Base-by-base conservation (phyloP, 179 eudicot genomes). In the Silene vulgaris region DNA sequence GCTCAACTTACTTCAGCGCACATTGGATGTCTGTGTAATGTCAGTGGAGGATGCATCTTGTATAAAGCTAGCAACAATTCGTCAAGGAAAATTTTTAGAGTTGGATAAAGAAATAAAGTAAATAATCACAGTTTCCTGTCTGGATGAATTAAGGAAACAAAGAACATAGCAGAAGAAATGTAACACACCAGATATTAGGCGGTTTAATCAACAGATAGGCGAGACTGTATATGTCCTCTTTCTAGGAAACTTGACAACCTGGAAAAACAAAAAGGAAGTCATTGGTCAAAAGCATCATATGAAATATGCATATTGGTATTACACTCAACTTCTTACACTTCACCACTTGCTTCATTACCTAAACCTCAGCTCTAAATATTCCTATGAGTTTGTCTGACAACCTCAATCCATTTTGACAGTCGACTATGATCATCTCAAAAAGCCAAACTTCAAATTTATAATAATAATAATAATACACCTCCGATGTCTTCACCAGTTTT, bases 1-100 rank as follows among this genome's bases (percentile, higher is more conserved):
- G 17, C 60, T 73, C 26, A 77, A 82, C 89, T 89, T 83, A 89
- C 93, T 78, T 89, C 90, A 75, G 83, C 93, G 71, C 93, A 89
- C 90, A 89, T 84, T 30, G 93, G 93, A 76, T 89, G 93, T 82
- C 88, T 78, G 76, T 89, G 90, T 32, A 89, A 66, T 13, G 93
- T 89, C 74, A 89, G 77, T 74, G 90, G 90, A 82, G 93, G 93
- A 86, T 89, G 93, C 93, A 89, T 89, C 75, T 77, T 59, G 61
- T 0, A 16, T 4, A 72, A 37, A 74, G 20, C 74, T 54, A 30
- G 62, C 60, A 56, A 65, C 57, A 63, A 7, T 66, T 72, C n/a
- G 65, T 32, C n/a, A 65, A 75, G 71, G 29, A 20, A 6, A 21
- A 79, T 23, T 8, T 29, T 48, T 8, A 0, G 67, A 23, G 3